Conservation (phyloP, 2,329 filamentous ascomycete species). For the Hymenotorrendiella dingleyae region DNA sequence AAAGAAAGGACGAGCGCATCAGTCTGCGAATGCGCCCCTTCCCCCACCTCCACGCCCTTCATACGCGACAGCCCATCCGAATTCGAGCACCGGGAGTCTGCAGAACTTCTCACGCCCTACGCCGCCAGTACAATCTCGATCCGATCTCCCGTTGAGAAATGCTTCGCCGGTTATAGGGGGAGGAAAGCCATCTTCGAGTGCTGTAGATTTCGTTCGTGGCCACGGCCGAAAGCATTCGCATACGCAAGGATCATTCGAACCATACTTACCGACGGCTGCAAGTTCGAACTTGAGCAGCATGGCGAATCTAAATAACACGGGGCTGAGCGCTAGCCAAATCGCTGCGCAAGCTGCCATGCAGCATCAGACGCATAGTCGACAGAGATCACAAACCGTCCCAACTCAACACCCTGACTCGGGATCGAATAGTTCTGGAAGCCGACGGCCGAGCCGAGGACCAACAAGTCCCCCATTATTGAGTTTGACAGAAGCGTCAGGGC, state of each 20-base stretch:
- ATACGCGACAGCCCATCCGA: conserved; percentile 44
- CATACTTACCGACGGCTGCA: conserved; percentile 56
- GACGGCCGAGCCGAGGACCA: conserved; percentile 37
- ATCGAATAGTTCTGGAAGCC: conserved; percentile 17
- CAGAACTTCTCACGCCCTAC: conserved; percentile 56
- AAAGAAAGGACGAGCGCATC: conserved; percentile 34
- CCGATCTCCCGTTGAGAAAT: conserved; percentile 24
- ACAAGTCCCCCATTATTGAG: conserved; percentile 58
- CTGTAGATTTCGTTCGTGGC: conserved; percentile 29
- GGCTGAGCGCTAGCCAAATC: conserved; percentile 64
- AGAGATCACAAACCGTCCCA: conserved; percentile 70
- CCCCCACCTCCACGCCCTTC: conserved; percentile 39
- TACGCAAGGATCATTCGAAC: conserved; percentile 72
- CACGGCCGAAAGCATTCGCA: conserved; percentile 64
- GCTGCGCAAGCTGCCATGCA: conserved; percentile 73
- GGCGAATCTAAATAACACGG: conserved; percentile 31
- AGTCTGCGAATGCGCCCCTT: conserved; percentile 22
- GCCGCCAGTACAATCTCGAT: conserved; percentile 13
- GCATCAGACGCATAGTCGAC: conserved; percentile 49
- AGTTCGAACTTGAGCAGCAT: conserved; percentile 32
- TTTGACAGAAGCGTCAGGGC: conserved; percentile 58
- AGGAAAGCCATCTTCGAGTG: conserved; percentile 30
- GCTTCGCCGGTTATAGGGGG: conserved; percentile 40
- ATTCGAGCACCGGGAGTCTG: conserved; percentile 39
- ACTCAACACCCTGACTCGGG: conserved; percentile 34